phyloP scores from a whole-genome alignment of 208 protist species.

The Naegleria lovaniensis region DNA sequence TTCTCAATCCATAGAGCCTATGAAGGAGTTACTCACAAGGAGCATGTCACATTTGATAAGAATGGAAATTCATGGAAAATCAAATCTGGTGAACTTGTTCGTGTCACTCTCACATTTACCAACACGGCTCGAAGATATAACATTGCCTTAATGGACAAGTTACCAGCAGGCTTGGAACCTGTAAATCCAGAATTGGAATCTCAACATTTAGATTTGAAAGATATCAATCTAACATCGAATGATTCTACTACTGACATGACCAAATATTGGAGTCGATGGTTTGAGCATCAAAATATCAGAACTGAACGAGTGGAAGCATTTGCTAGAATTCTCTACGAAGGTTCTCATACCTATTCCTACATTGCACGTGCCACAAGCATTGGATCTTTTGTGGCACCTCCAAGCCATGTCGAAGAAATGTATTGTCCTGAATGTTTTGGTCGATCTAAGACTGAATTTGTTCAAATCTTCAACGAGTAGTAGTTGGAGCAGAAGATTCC shows the following conservation, averaged over 20 bases:
- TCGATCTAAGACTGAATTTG: background rate
- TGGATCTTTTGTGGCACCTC: constrained; percentile 13
- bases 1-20: background rate
- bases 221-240: background rate
- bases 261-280: background rate
- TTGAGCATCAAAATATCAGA: constrained; percentile 15
- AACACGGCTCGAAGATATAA: background rate
- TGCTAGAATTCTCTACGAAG: background rate
- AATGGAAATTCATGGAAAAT: background rate
- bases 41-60: background rate
- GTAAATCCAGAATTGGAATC: background rate
- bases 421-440: constrained; percentile 18
- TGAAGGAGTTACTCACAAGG: background rate
- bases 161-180: background rate
- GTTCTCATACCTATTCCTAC: background rate
- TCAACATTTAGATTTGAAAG: background rate
- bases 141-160: background rate
- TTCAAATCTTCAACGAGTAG: too few relatives aligned
- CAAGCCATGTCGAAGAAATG: background rate
- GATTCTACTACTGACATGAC: background rate
- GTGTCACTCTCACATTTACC: background rate
- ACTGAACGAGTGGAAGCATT: constrained; percentile 15
- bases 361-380: background rate
- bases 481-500: too few relatives aligned
- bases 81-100: background rate